Evolutionary conservation across 371 early-diverging fungal species (phyloP), one percentile per base, ranked within the genome.

Genomic region (Sanchytrium tribonematis): DNA sequence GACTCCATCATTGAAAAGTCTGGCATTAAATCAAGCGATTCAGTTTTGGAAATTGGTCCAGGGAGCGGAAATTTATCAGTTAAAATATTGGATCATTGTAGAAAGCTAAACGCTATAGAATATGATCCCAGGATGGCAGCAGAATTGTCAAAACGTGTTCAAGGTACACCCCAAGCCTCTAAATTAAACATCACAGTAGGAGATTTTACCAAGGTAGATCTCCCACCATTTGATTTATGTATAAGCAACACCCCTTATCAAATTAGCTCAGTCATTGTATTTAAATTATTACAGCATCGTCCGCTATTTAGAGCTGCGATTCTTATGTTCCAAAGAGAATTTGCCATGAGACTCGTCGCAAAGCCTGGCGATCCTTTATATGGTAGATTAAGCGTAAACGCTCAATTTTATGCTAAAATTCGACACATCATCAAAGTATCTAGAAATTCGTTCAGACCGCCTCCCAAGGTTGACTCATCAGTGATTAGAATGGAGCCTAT

Each of bases 21-120:
- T 1, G 81, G 79, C 65, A 78, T 99, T 66, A 85, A 90, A 72
- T 80, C 87, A 30, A 92, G 97, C 0, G 99, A 99, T 77, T 86
- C 85, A 1, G 96, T 98, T 2, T 84, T 99, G 28, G 99, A 99
- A 83, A 87, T 99, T 69, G 99, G 98, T 78, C 98, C 97, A 12
- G 99, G 99, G 82, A 99, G 98, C n/a, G 99, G 99, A 78, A 98
- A 97, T 80, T 83, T 99, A 75, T 96, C 98, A 1, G 86, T 98
- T 31, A 89, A 90, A 79, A 91, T 98, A 69, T 81, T 99, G 68
- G 88, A 86, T 69, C 12, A 65, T 30, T 12, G 29, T 31, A 1
- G 29, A 29, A 28, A 70, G 68, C 32, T 71, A 30, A 77, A 86
- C 32, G 94, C 89, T n/a, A 89, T 91, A 31, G 99, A 99, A 82